Conservation (phyloP, 345 rosid genomes). For the Ricinus communis region DNA sequence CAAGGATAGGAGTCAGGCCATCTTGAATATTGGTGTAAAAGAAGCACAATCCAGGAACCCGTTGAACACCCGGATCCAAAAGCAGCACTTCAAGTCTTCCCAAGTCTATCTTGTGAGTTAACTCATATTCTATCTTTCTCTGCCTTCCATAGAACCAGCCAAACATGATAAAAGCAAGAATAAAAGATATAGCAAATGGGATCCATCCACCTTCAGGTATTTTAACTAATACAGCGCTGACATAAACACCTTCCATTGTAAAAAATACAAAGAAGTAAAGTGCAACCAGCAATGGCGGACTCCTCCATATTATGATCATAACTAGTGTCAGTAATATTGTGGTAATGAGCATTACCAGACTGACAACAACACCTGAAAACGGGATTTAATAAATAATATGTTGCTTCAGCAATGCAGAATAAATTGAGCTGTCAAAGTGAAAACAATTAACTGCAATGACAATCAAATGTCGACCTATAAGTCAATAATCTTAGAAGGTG, state of each 20-base stretch:
- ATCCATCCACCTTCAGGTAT: conserved; percentile 88
- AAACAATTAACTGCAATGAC: too few species aligned
- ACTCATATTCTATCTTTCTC: conserved; percentile 70
- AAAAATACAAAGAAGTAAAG: conserved; percentile 66
- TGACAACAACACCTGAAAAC: conserved; percentile 74
- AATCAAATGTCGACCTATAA: too few species aligned
- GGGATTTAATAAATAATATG: conserved; percentile 4
- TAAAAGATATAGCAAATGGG: conserved; percentile 74
- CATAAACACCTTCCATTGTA: conserved; percentile 76
- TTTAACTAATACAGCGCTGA: conserved; percentile 72
- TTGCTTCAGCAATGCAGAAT: background rate
- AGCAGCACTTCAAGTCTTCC: conserved; percentile 52
- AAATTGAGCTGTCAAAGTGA: background rate
- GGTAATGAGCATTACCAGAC: conserved; percentile 85
- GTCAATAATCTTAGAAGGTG: background rate
- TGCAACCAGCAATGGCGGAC: conserved; percentile 51
- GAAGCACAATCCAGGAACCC: conserved; percentile 81
- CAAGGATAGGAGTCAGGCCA: conserved; percentile 74
- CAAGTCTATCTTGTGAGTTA: conserved; percentile 60
- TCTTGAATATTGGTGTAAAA: conserved; percentile 83
- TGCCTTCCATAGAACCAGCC: conserved; percentile 91
- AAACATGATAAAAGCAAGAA: conserved; percentile 78
- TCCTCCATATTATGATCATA: conserved; percentile 89
- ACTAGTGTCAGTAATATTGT: conserved; percentile 67
- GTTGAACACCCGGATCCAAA: conserved; percentile 63